These are phyloP conservation scores for Penicillium tannophilum DNA, from an alignment of 495 filamentous ascomycete genomes.

Conservation along the genomic window DNA sequence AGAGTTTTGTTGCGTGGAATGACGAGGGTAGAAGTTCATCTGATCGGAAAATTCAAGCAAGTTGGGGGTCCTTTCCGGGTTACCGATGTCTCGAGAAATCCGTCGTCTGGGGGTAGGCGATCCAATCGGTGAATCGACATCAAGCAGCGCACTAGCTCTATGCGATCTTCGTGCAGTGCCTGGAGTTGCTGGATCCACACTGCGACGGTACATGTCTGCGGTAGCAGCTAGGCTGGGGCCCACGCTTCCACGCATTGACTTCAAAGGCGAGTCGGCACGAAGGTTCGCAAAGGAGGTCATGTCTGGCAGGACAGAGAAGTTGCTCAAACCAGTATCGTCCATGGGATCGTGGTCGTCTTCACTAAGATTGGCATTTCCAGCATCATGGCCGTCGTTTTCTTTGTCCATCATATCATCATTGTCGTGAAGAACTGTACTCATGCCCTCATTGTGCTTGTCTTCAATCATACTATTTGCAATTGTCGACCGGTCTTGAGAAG, in stretches of 20 bases:
- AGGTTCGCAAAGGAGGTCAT: constrained; percentile 82
- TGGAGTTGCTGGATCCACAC: constrained; percentile 38
- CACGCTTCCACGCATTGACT: constrained; percentile 40
- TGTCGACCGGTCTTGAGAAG: constrained; percentile 23
- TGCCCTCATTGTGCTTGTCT: constrained; percentile 45
- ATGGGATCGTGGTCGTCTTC: constrained; percentile 44
- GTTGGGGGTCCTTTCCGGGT: constrained; percentile 40
- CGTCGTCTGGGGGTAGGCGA: constrained; percentile 62
- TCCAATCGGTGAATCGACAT: constrained; percentile 42
- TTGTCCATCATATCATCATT: constrained; percentile 23
- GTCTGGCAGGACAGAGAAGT: constrained; percentile 84
- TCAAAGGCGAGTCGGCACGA: constrained; percentile 58
- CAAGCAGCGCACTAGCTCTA: constrained; percentile 35
- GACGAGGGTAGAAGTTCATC: constrained; percentile 55
- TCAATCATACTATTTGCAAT: constrained; percentile 43
- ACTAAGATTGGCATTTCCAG: not conserved
- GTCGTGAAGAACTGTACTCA: constrained; percentile 45
- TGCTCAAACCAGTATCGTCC: constrained; percentile 84
- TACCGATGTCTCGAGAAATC: constrained; percentile 59
- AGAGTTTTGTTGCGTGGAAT: constrained; percentile 39
- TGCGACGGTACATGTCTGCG: constrained; percentile 20
- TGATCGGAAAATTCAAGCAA: constrained; percentile 89
- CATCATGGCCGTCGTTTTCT: constrained; percentile 23
- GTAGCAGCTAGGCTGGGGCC: constrained; percentile 27
- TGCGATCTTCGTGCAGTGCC: constrained; percentile 34